These are phyloP conservation scores for Mycosphaerella sp. DNA, from an alignment of 2,329 filamentous ascomycete genomes.

Conservation along the genomic window DNA sequence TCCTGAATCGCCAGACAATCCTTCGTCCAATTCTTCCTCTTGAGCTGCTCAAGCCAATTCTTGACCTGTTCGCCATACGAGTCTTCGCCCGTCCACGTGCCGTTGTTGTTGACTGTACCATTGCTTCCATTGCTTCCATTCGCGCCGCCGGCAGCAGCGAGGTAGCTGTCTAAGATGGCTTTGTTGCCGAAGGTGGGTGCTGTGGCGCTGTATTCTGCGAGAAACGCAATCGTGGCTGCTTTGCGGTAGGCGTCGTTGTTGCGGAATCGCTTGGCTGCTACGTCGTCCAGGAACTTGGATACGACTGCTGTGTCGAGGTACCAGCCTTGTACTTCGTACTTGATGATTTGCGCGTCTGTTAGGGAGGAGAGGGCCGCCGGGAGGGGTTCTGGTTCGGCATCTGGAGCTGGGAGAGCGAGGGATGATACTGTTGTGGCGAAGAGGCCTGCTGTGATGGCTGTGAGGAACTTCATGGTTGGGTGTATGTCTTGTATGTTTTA, in stretches of 20 bases:
- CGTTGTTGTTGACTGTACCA: slow-evolving; percentile 4
- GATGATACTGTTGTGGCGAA: slow-evolving; percentile 7
- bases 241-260: slow-evolving; percentile 5
- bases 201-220: slow-evolving; percentile 5
- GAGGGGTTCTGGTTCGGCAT: slow-evolving; percentile 6
- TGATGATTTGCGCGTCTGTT: slow-evolving; percentile 10
- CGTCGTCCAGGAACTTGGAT: slow-evolving; percentile 9
- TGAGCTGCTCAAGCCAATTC: slow-evolving; percentile 5
- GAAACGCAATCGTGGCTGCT: slow-evolving; percentile 5
- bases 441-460: slow-evolving; percentile 5
- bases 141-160: neutral
- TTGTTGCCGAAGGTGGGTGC: slow-evolving; percentile 5
- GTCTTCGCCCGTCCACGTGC: slow-evolving; percentile 7
- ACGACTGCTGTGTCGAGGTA: slow-evolving; percentile 6
- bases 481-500: neutral
- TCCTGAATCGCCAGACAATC: slow-evolving; percentile 5
- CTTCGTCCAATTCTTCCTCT: slow-evolving; percentile 3
- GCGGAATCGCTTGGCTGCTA: slow-evolving; percentile 3
- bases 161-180: slow-evolving; percentile 5
- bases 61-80: slow-evolving; percentile 8
- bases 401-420: slow-evolving; percentile 7
- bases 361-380: neutral
- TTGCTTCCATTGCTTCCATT: slow-evolving; percentile 7
- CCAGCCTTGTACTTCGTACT: slow-evolving; percentile 6
- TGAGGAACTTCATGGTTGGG: slow-evolving; percentile 7